Conservation (phyloP, 768 basidiomycete genomes). For the Collybia sordida region DNA sequence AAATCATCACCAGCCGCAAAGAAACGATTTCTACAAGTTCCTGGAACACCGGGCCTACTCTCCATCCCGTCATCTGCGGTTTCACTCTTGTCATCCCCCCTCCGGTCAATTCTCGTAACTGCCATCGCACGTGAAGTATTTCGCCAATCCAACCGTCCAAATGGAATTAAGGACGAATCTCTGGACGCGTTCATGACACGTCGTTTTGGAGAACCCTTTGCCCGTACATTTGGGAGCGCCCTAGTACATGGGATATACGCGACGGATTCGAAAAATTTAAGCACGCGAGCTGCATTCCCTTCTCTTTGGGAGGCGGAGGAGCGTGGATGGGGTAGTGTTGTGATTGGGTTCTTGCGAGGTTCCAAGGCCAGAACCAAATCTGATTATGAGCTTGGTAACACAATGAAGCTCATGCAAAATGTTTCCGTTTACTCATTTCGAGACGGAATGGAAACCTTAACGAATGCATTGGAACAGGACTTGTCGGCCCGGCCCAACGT, state of each 20-base stretch:
- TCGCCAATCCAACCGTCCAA: slow-evolving; percentile 38
- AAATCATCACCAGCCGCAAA: slow-evolving; percentile 70
- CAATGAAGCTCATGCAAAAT: slow-evolving; percentile 47
- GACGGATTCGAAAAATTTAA: slow-evolving; percentile 73
- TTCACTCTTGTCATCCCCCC: slow-evolving; percentile 36
- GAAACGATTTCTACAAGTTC: slow-evolving; percentile 71
- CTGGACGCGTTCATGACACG: slow-evolving; percentile 76
- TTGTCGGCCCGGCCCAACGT: slow-evolving; percentile 57
- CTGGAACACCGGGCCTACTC: slow-evolving; percentile 50
- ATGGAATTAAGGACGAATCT: slow-evolving; percentile 62
- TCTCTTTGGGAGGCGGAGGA: slow-evolving; percentile 70
- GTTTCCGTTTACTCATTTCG: slow-evolving; percentile 80
- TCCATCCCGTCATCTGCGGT: slow-evolving; percentile 42
- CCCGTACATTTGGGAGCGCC: slow-evolving; percentile 74
- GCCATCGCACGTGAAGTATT: slow-evolving; percentile 63
- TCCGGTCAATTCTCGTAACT: slow-evolving; percentile 47
- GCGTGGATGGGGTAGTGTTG: slow-evolving; percentile 65
- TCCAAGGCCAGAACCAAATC: neutral
- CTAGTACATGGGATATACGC: slow-evolving; percentile 94
- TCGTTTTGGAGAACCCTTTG: slow-evolving; percentile 71
- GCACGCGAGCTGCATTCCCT: slow-evolving; percentile 77
- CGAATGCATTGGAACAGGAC: slow-evolving; percentile 48
- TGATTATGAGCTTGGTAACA: slow-evolving; percentile 50
- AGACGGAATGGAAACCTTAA: slow-evolving; percentile 72
- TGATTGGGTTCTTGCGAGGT: slow-evolving; percentile 49